Evolutionary conservation across 2,329 filamentous ascomycete species (phyloP).

Genomic region (Cercospora brassicicola): DNA sequence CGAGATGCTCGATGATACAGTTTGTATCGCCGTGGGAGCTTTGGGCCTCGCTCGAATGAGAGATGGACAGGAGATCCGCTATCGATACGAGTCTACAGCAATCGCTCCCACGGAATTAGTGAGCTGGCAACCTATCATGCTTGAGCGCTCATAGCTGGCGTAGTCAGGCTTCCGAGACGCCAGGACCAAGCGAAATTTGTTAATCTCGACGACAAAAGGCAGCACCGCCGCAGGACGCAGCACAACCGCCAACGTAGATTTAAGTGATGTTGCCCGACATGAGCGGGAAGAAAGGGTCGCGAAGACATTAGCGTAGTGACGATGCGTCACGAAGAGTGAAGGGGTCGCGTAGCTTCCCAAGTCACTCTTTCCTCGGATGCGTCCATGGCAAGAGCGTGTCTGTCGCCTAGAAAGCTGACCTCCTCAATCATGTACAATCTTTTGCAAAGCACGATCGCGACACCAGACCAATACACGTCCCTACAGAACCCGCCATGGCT

Average conservation of each 20-base stretch:
- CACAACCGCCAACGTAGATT: neutral
- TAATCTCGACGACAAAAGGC: neutral
- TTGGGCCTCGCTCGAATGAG: neutral
- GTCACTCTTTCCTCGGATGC: neutral
- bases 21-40: neutral
- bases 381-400: constrained; percentile 2
- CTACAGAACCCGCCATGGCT: neutral
- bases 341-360: neutral
- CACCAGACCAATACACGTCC: neutral
- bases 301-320: neutral
- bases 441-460: too few relatives aligned
- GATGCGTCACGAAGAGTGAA: neutral
- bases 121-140: neutral
- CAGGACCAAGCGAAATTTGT: too few relatives aligned
- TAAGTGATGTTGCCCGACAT: neutral
- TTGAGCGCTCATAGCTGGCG: neutral
- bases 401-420: neutral
- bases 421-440: neutral
- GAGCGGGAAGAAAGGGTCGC: neutral
- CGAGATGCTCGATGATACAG: neutral
- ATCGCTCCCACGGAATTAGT: neutral
- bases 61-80: neutral
- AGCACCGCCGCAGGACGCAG: neutral
- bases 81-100: neutral
- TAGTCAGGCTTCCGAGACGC: neutral